These are phyloP conservation scores for Mycena indigotica DNA, from an alignment of 768 basidiomycete genomes.

Conservation along the genomic window DNA sequence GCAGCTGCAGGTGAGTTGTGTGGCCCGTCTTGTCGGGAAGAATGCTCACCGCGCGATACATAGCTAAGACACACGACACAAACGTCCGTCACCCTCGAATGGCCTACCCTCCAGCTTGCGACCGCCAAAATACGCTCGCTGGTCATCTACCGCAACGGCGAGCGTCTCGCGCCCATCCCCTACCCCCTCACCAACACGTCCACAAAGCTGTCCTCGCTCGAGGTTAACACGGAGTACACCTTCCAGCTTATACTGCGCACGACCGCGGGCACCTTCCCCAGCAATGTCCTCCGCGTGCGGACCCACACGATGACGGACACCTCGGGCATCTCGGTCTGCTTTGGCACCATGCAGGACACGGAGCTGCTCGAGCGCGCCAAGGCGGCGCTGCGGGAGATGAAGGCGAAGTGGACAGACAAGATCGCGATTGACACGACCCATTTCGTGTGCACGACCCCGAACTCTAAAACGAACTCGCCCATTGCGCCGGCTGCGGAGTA, in stretches of 20 bases:
- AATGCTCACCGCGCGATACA: background rate
- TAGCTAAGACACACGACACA: conserved; percentile 93
- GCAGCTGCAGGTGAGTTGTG: conserved; percentile 60
- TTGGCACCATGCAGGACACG: conserved; percentile 82
- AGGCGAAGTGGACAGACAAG: conserved; percentile 86
- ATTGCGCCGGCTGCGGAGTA: conserved; percentile 83
- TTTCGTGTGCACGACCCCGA: conserved; percentile 93
- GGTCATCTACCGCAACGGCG: conserved; percentile 90
- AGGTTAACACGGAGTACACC: conserved; percentile 81
- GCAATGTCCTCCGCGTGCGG: conserved; percentile 77
- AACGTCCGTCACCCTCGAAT: conserved; percentile 95
- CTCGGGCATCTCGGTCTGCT: conserved; percentile 92
- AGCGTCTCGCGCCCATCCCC: conserved; percentile 85
- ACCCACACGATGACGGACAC: conserved; percentile 97
- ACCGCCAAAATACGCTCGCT: conserved; percentile 84
- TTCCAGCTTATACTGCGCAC: conserved; percentile 96
- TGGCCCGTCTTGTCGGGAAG: background rate
- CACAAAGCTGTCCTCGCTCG: conserved; percentile 82
- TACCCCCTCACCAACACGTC: conserved; percentile 82
- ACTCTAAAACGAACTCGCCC: conserved; percentile 53
- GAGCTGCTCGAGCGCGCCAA: conserved; percentile 81
- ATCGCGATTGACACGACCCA: conserved; percentile 99
- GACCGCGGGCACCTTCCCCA: conserved; percentile 87
- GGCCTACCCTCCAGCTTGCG: conserved; percentile 84
- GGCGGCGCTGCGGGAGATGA: conserved; percentile 80